Percentiles rank a stretch among this genome's conserved stretches.
These are phyloP conservation scores for Allium fistulosum DNA, from an alignment of 106 monocot species.

Conservation along the genomic window DNA sequence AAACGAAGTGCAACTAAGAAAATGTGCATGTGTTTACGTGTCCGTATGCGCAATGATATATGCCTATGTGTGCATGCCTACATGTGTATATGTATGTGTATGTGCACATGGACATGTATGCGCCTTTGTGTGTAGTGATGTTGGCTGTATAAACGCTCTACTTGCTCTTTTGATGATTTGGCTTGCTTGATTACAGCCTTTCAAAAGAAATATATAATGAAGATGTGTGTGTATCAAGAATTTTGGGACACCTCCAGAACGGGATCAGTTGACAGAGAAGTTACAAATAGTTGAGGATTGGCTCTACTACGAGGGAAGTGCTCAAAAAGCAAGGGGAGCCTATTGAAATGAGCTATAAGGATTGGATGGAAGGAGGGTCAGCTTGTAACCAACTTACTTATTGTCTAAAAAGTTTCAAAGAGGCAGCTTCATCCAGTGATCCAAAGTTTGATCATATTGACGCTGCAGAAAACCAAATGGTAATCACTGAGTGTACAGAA, in stretches of 20 bases:
- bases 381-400: slow-evolving; percentile 45
- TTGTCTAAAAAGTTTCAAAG: slow-evolving; percentile 75
- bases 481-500: slow-evolving; percentile 53
- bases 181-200: too few relatives aligned
- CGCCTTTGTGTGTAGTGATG: too few relatives aligned
- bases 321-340: slow-evolving; percentile 90
- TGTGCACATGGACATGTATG: too few relatives aligned
- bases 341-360: slow-evolving; percentile 70
- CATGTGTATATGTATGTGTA: too few relatives aligned
- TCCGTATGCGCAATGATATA: too few relatives aligned
- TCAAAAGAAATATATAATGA: too few relatives aligned
- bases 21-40: too few relatives aligned
- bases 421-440: slow-evolving; percentile 73
- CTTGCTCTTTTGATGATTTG: too few relatives aligned
- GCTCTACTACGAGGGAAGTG: slow-evolving; percentile 92
- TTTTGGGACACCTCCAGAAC: slow-evolving; percentile 46
- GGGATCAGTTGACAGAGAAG: slow-evolving; percentile 49
- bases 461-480: slow-evolving; percentile 82
- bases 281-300: slow-evolving; percentile 94
- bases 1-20: too few relatives aligned
- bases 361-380: slow-evolving; percentile 58
- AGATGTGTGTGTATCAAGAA: too few relatives aligned
- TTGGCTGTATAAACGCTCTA: too few relatives aligned
- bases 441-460: slow-evolving; percentile 94
- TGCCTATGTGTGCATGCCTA: too few relatives aligned